These are phyloP conservation scores for Penicillium goetzii DNA, from an alignment of 495 filamentous ascomycete genomes.

Conservation along the genomic window DNA sequence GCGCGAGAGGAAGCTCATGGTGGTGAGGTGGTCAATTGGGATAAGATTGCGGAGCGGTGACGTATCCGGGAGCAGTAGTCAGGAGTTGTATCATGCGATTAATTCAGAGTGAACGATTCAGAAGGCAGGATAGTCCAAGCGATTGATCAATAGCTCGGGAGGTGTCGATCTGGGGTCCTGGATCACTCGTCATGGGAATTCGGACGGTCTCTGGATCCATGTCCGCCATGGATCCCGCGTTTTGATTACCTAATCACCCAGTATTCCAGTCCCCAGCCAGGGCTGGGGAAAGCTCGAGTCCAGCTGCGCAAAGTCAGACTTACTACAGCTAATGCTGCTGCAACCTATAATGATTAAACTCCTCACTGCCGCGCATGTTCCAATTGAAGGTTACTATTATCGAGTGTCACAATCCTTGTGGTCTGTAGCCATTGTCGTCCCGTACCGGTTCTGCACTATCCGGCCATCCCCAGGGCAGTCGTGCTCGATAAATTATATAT, in stretches of 20 bases:
- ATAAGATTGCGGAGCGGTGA: not conserved
- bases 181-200: not conserved
- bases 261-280: not conserved
- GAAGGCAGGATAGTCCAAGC: not conserved
- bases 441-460: no score
- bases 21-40: conserved; percentile 19
- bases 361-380: no score
- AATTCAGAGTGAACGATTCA: not conserved
- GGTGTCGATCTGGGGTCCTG: not conserved
- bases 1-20: conserved; percentile 70
- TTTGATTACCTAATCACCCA: conserved; percentile 5
- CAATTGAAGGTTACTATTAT: no score
- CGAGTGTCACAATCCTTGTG: no score
- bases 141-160: not conserved
- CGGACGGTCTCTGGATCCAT: not conserved
- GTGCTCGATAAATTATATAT: no score
- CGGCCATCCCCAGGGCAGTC: no score
- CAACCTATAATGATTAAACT: no score
- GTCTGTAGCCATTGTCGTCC: no score
- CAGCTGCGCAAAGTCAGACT: not conserved
- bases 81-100: not conserved
- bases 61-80: not conserved
- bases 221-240: not conserved
- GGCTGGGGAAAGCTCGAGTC: not conserved
- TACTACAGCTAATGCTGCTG: no score